phyloP scores from a whole-genome alignment of 1,139 yeast species.

The Spencermartinsiella ligniputridi region DNA sequence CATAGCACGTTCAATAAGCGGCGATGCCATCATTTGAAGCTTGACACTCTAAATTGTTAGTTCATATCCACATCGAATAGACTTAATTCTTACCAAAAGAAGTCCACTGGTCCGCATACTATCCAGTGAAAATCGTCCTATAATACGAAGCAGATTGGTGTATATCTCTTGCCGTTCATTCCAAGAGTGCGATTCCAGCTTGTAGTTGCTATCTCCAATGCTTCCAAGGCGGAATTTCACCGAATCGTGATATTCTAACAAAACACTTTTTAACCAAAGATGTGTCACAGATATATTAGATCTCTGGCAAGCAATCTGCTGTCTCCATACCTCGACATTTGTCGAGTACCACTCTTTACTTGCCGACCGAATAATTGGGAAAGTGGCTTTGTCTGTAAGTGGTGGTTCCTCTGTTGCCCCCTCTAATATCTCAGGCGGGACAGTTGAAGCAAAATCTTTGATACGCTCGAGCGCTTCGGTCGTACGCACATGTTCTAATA shows the following conservation, averaged over 20 bases:
- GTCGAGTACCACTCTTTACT: conserved; percentile 6
- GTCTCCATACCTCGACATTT: conserved; percentile 2
- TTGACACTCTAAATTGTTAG: too few relatives aligned
- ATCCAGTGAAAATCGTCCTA: conserved; percentile 8
- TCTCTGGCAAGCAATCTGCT: conserved; percentile 11
- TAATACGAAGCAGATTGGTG: conserved; percentile 5
- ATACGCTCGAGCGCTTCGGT: conserved; percentile 4
- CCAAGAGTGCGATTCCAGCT: conserved; percentile 11
- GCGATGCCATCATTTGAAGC: conserved; percentile 10
- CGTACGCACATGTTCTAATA: conserved; percentile 3
- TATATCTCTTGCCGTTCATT: conserved; percentile 9
- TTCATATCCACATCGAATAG: too few relatives aligned
- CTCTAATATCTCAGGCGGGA: conserved; percentile 6
- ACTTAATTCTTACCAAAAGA: too few relatives aligned
- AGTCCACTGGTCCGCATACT: conserved; percentile 13
- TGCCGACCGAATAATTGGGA: neutral
- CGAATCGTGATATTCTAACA: conserved; percentile 8
- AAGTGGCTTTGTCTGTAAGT: neutral
- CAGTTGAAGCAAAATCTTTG: conserved; percentile 1
- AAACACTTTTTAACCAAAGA: conserved; percentile 11
- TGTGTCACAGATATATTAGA: conserved; percentile 11
- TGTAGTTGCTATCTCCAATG: neutral
- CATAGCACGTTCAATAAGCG: conserved; percentile 9
- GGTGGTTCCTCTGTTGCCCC: conserved; percentile 1
- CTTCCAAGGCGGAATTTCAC: neutral